Percentiles rank a stretch among this genome's conserved stretches.
Conservation (phyloP, 345 rosid genomes). For the Streptanthus diversifolius region DNA sequence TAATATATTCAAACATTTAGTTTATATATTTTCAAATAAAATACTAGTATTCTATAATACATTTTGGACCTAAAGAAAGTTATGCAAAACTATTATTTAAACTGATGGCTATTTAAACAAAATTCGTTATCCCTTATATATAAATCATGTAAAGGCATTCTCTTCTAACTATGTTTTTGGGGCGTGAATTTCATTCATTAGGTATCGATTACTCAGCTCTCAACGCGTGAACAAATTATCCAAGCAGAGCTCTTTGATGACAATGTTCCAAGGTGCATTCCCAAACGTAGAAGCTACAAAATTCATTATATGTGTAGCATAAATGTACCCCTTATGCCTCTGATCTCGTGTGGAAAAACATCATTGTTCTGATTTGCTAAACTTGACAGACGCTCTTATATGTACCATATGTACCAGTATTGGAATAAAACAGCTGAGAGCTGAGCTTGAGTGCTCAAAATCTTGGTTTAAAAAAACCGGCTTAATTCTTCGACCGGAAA, state of each 20-base stretch:
- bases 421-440: too few species aligned
- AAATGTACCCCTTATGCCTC: not conserved
- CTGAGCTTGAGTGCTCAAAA: too few species aligned
- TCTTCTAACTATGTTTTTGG: not conserved
- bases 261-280: not conserved
- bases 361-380: not conserved
- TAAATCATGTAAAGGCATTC: not conserved
- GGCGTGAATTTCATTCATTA: not conserved
- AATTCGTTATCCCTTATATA: not conserved
- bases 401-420: too few species aligned
- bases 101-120: not conserved
- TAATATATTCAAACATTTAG: not conserved
- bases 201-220: too few species aligned
- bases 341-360: not conserved
- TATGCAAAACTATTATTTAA: not conserved
- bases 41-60: not conserved
- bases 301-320: not conserved
- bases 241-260: not conserved
- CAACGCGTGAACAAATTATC: not conserved
- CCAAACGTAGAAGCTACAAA: not conserved
- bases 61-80: not conserved
- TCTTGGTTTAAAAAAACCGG: too few species aligned
- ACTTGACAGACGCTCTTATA: not conserved
- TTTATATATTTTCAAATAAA: not conserved
- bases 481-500: too few species aligned